phyloP scores from a whole-genome alignment of 2,329 filamentous ascomycete genomes.

The Hyphodiscus sp. region DNA sequence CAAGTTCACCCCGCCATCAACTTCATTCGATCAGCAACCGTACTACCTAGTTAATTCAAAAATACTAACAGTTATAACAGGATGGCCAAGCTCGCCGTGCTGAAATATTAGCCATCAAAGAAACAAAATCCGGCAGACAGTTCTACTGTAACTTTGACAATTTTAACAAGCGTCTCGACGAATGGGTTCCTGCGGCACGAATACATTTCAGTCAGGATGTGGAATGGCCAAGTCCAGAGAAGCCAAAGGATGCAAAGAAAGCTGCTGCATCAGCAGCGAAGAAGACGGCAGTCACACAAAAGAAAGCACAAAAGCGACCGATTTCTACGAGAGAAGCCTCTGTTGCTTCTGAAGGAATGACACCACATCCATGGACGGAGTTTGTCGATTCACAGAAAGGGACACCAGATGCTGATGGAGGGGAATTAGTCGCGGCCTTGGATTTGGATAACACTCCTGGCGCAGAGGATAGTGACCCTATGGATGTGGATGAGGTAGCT shows the following conservation, averaged over 20 bases:
- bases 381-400: conserved; percentile 25
- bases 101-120: conserved; percentile 91
- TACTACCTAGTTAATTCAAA: conserved; percentile 15
- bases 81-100: conserved; percentile 85
- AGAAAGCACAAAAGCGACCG: conserved; percentile 37
- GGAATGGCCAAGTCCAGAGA: conserved; percentile 85
- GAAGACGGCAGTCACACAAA: conserved; percentile 24
- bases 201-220: conserved; percentile 88
- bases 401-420: conserved; percentile 24
- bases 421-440: conserved; percentile 22
- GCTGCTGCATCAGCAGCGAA: conserved; percentile 42
- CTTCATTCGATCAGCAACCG: neutral
- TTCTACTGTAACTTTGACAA: conserved; percentile 30
- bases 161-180: conserved; percentile 36
- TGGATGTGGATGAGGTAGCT: conserved; percentile 50
- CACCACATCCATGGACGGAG: conserved; percentile 28
- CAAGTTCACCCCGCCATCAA: conserved; percentile 14
- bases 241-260: conserved; percentile 72
- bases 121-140: conserved; percentile 72
- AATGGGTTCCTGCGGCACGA: conserved; percentile 80
- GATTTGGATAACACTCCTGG: conserved; percentile 28
- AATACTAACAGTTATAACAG: conserved; percentile 32
- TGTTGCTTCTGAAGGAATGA: conserved; percentile 27
- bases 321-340: conserved; percentile 28
- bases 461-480: conserved; percentile 33